phyloP scores from a whole-genome alignment of 1,284 basidiomycete genomes.

The Bjerkandera adusta region DNA sequence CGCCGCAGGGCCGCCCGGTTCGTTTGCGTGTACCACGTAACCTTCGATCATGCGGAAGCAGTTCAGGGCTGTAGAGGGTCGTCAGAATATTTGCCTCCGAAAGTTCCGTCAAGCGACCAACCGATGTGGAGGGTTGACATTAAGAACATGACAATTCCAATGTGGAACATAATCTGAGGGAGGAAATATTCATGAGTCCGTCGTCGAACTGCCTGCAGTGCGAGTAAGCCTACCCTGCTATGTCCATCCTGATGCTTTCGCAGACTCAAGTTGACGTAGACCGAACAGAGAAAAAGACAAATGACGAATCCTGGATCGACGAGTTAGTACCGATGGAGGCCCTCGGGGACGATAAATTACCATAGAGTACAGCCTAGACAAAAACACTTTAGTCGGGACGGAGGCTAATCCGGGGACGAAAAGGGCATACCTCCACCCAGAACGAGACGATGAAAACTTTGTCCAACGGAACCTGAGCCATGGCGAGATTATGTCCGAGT shows the following conservation, averaged over 20 bases:
- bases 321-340: background rate
- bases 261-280: conserved; percentile 16
- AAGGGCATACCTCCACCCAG: conserved; percentile 17
- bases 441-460: conserved; percentile 15
- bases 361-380: conserved; percentile 5
- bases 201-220: background rate
- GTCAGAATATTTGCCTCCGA: too few species aligned
- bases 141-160: conserved; percentile 14
- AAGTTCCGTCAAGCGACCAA: background rate
- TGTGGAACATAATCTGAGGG: conserved; percentile 16
- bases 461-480: conserved; percentile 15
- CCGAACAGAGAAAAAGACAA: conserved; percentile 13
- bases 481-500: too few species aligned
- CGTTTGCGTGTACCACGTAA: conserved; percentile 24
- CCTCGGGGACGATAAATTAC: too few species aligned
- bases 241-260: conserved; percentile 15
- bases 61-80: conserved; percentile 23
- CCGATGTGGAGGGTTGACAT: conserved; percentile 16
- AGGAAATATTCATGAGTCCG: too few species aligned
- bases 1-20: conserved; percentile 23
- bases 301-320: conserved; percentile 12
- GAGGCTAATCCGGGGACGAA: background rate
- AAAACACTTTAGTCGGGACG: background rate
- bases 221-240: conserved; percentile 9
- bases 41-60: conserved; percentile 28